Conservation (phyloP, 2,329 filamentous ascomycete species). For the Colletotrichum sp. region DNA sequence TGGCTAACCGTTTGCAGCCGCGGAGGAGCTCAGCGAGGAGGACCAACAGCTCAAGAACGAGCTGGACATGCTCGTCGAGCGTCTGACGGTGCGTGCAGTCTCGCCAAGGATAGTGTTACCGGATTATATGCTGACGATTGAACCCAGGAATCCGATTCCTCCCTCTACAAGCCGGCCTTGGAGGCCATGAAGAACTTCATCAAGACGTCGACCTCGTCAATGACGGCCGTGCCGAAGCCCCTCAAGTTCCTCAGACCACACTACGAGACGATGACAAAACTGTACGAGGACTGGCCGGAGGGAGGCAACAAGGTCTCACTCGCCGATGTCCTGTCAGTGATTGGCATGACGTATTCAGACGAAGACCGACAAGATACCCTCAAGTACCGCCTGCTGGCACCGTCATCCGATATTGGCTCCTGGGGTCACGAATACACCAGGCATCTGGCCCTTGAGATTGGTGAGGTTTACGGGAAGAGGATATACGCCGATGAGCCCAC, state of each 20-base stretch:
- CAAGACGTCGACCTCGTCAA: constrained; percentile 98
- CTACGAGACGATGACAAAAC: constrained; percentile 85
- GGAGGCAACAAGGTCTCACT: constrained; percentile 87
- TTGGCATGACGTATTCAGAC: constrained; percentile 98
- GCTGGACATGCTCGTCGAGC: constrained; percentile 96
- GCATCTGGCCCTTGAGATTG: constrained; percentile 93
- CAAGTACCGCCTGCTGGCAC: constrained; percentile 90
- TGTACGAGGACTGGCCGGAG: constrained; percentile 88
- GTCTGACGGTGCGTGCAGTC: constrained; percentile 72
- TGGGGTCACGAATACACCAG: constrained; percentile 99
- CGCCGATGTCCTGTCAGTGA: constrained; percentile 94
- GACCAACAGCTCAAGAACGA: constrained; percentile 98
- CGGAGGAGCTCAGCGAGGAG: constrained; percentile 95
- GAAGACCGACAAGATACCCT: constrained; percentile 95
- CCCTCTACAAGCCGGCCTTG: constrained; percentile 88
- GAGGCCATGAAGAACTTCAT: constrained; percentile 98
- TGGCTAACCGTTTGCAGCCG: constrained; percentile 42
- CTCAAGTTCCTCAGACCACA: constrained; percentile 97
- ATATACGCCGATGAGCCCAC: constrained; percentile 83
- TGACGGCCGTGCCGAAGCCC: constrained; percentile 98
- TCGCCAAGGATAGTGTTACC: neutral
- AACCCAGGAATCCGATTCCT: constrained; percentile 78
- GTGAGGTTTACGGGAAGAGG: constrained; percentile 89
- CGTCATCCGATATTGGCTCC: constrained; percentile 89
- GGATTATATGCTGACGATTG: neutral